These are phyloP conservation scores for Psidium guajava DNA, from an alignment of 345 rosid genomes.

Conservation along the genomic window DNA sequence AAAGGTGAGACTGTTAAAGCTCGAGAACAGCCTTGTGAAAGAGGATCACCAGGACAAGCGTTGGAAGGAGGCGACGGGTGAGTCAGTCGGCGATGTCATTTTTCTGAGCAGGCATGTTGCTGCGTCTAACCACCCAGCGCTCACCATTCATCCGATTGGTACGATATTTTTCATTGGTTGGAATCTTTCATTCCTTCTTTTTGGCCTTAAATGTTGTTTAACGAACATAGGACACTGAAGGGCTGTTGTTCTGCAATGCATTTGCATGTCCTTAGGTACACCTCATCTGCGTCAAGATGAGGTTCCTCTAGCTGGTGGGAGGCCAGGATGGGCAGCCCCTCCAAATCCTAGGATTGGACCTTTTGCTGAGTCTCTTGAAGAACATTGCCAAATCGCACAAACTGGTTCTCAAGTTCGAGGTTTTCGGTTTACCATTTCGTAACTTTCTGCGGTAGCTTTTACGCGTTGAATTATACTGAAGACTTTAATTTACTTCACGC, in stretches of 20 bases:
- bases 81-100: slow-evolving; percentile 54
- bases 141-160: slow-evolving; percentile 87
- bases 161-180: neutral
- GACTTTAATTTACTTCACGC: neutral
- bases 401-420: slow-evolving; percentile 91
- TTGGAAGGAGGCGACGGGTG: slow-evolving; percentile 78
- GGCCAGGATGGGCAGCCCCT: slow-evolving; percentile 79
- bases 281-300: slow-evolving; percentile 71
- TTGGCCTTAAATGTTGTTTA: neutral
- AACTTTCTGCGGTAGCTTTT: neutral
- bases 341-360: slow-evolving; percentile 75
- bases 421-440: neutral
- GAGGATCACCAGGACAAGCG: slow-evolving; percentile 71
- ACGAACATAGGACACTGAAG: neutral
- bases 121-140: slow-evolving; percentile 72
- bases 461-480: neutral
- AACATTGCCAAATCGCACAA: slow-evolving; percentile 44
- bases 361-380: slow-evolving; percentile 60
- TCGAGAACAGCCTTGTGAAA: slow-evolving; percentile 37
- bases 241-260: too few species aligned
- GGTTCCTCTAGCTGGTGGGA: slow-evolving; percentile 64
- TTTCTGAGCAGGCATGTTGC: slow-evolving; percentile 85
- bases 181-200: neutral
- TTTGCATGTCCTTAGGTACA: slow-evolving; percentile 26
- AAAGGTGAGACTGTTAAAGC: slow-evolving; percentile 49